Evolutionary conservation across 129 eudicot genomes (phyloP), one percentile per base, ranked within the genome.

Genomic region (Flaveria bidentis): DNA sequence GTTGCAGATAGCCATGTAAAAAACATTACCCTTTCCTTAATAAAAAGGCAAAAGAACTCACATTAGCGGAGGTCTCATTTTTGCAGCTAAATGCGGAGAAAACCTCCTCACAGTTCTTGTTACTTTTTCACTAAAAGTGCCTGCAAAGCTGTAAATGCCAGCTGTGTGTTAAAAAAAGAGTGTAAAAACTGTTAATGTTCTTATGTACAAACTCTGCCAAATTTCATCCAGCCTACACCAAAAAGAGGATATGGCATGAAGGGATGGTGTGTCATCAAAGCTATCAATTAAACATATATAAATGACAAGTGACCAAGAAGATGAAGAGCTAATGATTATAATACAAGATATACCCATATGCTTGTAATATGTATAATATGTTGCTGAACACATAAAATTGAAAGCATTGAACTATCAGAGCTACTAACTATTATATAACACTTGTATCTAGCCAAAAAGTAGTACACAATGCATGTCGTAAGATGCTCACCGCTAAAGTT

Each of bases 41-140:
- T 44, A 11, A 20, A 68, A 22, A 52, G 72, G 22, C 64, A 82
- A 51, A 61, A 60, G 67, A 25, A 79, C 97, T 85, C 82, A 94
- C 99, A 97, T 85, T 20, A 76, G 89, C 12, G 97, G 90, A 67
- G 96, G 97, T 82, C 99, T 94, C 99, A 94, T 91, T 80, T 94
- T 94, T 63, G 99, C 99, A 61, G 99, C 99, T 76, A 94, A 64
- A 83, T 89, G 97, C n/a, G 98, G 97, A 78, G 97, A 91, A 82
- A 89, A 84, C 74, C 85, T 87, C 73, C 91, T 82, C 71, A 93
- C 87, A 20, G 91, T 87, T 87, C 98, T 85, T 76, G 98, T 88
- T 23, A 84, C 96, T 79, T 87, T 93, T 82, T 93, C 97, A 80
- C 89, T 91, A 64, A 93, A 93, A 73, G 98, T 87, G 50, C 97